A percentile compares a stretch with the other conserved stretches of the same genome.
These are phyloP conservation scores for Fusarium sp. DNA, from an alignment of 2,329 filamentous ascomycete genomes.

Conservation along the genomic window DNA sequence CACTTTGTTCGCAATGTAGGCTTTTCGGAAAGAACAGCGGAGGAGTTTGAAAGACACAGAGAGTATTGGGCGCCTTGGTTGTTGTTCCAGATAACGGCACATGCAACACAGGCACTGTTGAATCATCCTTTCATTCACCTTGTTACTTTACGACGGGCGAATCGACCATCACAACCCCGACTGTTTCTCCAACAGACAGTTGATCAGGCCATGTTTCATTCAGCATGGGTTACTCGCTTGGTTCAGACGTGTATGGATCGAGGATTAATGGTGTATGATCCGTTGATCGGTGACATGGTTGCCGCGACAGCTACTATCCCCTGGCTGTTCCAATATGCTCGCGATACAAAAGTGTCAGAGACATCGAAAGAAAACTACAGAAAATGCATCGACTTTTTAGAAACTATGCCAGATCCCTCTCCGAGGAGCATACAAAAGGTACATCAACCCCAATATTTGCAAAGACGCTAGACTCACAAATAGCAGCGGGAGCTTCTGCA, in stretches of 20 bases:
- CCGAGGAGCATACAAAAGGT: constrained; percentile 31
- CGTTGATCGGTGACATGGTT: constrained; percentile 39
- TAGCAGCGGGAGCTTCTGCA: constrained; percentile 22
- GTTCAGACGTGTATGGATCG: constrained; percentile 41
- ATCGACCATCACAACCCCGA: constrained; percentile 31
- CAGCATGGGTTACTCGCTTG: constrained; percentile 38
- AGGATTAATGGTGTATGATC: constrained; percentile 35
- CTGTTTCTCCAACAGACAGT: constrained; percentile 40
- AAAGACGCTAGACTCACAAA: background rate
- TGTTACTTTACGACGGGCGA: constrained; percentile 20
- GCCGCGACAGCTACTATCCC: constrained; percentile 42
- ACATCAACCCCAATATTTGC: background rate
- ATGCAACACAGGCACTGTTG: constrained; percentile 34
- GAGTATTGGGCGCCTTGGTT: constrained; percentile 45
- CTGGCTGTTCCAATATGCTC: constrained; percentile 44
- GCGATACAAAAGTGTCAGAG: constrained; percentile 29
- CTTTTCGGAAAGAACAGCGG: constrained; percentile 32
- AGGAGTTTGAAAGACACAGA: constrained; percentile 31
- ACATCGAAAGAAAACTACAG: constrained; percentile 35
- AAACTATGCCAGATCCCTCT: constrained; percentile 34
- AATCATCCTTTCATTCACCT: constrained; percentile 45
- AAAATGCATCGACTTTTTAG: constrained; percentile 32
- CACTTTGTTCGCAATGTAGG: constrained; percentile 44
- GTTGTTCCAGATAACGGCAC: constrained; percentile 35
- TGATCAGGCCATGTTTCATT: constrained; percentile 44